phyloP scores from a whole-genome alignment of 768 basidiomycete genomes.

The Pleurotus sapidus region DNA sequence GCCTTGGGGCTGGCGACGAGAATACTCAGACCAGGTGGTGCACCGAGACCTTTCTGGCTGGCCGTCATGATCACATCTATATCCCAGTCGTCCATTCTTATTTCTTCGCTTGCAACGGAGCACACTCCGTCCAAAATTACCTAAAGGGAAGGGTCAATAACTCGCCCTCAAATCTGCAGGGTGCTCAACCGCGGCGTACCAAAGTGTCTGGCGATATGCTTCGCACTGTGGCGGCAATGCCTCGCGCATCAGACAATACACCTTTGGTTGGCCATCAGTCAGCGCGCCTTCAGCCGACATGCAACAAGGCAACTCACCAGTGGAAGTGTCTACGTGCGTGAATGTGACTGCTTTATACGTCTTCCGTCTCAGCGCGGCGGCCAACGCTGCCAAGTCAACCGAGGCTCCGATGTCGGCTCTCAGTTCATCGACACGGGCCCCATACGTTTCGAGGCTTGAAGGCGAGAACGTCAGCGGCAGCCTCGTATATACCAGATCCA shows the following conservation, averaged over 20 bases:
- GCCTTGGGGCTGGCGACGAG: slow-evolving; percentile 73
- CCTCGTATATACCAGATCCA: not conserved
- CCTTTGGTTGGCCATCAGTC: slow-evolving; percentile 28
- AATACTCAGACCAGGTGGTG: slow-evolving; percentile 84
- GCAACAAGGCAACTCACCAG: slow-evolving; percentile 35
- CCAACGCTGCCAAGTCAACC: slow-evolving; percentile 51
- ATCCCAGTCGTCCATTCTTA: slow-evolving; percentile 85
- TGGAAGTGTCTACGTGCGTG: slow-evolving; percentile 90
- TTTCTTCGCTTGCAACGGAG: slow-evolving; percentile 89
- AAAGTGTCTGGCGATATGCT: slow-evolving; percentile 79
- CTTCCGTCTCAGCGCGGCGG: slow-evolving; percentile 59
- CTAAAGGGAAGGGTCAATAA: slow-evolving; percentile 24
- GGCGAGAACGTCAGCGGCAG: not conserved
- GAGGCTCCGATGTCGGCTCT: slow-evolving; percentile 67
- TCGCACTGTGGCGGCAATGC: slow-evolving; percentile 63
- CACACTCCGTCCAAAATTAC: slow-evolving; percentile 85
- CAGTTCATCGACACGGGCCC: slow-evolving; percentile 74
- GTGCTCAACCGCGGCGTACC: slow-evolving; percentile 29
- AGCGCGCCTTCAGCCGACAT: not conserved
- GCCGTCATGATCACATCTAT: slow-evolving; percentile 80
- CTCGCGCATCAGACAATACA: slow-evolving; percentile 75
- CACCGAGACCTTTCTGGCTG: slow-evolving; percentile 84
- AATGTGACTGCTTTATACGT: slow-evolving; percentile 82
- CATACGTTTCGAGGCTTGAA: slow-evolving; percentile 69
- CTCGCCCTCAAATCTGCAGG: not conserved